A percentile compares a stretch with the other conserved stretches of the same genome.
Evolutionary conservation across 331 rosid genomes (phyloP).

Genomic region (Pyrus hybrid): DNA sequence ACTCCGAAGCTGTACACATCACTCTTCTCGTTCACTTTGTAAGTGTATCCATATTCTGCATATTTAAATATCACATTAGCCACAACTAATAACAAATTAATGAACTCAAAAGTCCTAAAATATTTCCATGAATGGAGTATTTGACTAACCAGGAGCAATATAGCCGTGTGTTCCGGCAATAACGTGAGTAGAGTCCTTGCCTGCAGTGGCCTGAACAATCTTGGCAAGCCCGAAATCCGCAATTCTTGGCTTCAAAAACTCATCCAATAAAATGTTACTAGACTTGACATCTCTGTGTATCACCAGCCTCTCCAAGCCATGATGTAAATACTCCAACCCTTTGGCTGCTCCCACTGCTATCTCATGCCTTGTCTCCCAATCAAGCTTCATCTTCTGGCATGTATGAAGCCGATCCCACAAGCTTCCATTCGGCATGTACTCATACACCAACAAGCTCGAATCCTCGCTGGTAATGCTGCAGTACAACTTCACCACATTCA

Average conservation of each 20-base stretch:
- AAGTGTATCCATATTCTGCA: slow-evolving; percentile 77
- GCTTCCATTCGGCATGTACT: too few species aligned
- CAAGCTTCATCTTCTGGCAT: neutral
- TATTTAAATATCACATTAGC: neutral
- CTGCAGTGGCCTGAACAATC: slow-evolving; percentile 39
- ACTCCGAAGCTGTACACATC: slow-evolving; percentile 69
- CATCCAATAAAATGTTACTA: slow-evolving; percentile 26
- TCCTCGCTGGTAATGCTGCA: slow-evolving; percentile 91
- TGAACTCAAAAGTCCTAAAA: neutral
- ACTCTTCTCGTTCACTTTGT: slow-evolving; percentile 80
- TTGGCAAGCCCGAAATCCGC: slow-evolving; percentile 94
- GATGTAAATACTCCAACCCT: too few species aligned
- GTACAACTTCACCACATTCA: slow-evolving; percentile 84
- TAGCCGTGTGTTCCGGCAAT: slow-evolving; percentile 92
- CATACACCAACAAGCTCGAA: slow-evolving; percentile 20
- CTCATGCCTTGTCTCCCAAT: too few species aligned
- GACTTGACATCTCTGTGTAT: too few species aligned
- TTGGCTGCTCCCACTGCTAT: too few species aligned
- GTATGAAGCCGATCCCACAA: slow-evolving; percentile 32
- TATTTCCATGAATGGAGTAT: neutral
- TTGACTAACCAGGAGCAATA: slow-evolving; percentile 74
- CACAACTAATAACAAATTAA: neutral
- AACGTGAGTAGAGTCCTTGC: slow-evolving; percentile 53
- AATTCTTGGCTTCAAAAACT: slow-evolving; percentile 77
- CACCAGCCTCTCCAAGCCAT: too few species aligned